phyloP scores from a whole-genome alignment of 192 early-diverging fungal genomes.

The Pilaira anomala region DNA sequence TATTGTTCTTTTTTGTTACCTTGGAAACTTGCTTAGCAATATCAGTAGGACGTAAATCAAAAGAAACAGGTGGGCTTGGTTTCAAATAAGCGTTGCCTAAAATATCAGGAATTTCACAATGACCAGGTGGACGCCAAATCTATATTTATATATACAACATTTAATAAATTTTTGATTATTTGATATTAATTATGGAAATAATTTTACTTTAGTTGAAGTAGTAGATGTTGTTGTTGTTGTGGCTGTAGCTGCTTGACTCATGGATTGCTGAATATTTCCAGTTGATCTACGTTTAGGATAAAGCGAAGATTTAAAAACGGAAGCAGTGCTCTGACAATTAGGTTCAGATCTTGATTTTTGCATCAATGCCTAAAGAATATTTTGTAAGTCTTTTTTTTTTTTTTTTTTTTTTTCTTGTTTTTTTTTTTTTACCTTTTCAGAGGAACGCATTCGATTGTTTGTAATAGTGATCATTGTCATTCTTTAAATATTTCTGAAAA shows the following conservation, averaged over 20 bases:
- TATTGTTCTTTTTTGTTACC: constrained; percentile 7
- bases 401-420: background rate
- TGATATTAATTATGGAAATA: background rate
- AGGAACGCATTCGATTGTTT: background rate
- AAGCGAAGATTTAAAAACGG: constrained; percentile 2
- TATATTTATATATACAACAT: constrained; percentile 5
- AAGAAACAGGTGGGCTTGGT: constrained; percentile 23
- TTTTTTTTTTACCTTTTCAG: background rate
- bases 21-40: constrained; percentile 28
- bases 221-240: background rate
- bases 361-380: constrained; percentile 20
- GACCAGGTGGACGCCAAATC: constrained; percentile 36
- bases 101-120: constrained; percentile 37
- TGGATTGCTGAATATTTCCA: constrained; percentile 21
- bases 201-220: background rate
- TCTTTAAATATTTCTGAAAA: background rate
- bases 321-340: constrained; percentile 13
- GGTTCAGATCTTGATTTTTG: constrained; percentile 33
- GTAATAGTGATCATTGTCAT: background rate
- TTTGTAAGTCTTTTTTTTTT: no score
- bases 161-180: background rate
- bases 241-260: constrained; percentile 6
- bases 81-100: constrained; percentile 36
- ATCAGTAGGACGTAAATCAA: constrained; percentile 25
- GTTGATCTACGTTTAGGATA: constrained; percentile 33